Evolutionary conservation across 352 stramenopile species (phyloP), one percentile per base, ranked within the genome.

Genomic region (Globisporangium solare): DNA sequence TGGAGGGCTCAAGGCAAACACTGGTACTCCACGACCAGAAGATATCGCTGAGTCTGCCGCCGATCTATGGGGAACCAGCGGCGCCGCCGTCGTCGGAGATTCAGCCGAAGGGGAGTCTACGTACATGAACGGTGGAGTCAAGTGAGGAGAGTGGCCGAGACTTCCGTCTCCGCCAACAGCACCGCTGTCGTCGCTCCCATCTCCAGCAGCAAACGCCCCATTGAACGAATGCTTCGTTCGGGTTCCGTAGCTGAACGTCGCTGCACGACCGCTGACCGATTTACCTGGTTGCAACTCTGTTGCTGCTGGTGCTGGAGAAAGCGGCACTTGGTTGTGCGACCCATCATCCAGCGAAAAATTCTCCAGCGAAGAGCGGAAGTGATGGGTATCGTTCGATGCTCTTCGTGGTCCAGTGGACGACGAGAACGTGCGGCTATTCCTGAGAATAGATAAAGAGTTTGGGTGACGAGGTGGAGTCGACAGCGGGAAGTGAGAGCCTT

Each of bases 391-490:
- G 11, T 64, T 70, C 15, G 47, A 54, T 43, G 31, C 37, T 14
- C 40, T 69, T 53, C 20, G 54, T 52, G 40, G 37, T 6, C 40
- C 55, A 7, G 51, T 37, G n/a, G 76, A 53, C 5, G 60, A 68
- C 11, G 65, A 66, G 17, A 69, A 83, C 13, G 62, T 61, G 7
- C 71, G 68, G 3, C 64, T 69, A 56, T 67, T 75, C 10, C 72
- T 65, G 12, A 79, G 68, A 4, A 79, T 72, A 8, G 73, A 64
- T 2, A 86, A 40, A 3, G 75, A 84, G 43, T 87, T 84, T 14
- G 82, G 82, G 39, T 92, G 82, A 6, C 78, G 73, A 21, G 82
- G 82, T 6, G 82, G 82, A 1, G 82, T 92, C n/a, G 82, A 75
- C 41, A 88, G 32, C 8, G 71, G 76, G 52, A 80, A 71, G 17